These are phyloP conservation scores for Taxillus chinensis DNA, from an alignment of 164 flowering plant genomes.

Conservation along the genomic window DNA sequence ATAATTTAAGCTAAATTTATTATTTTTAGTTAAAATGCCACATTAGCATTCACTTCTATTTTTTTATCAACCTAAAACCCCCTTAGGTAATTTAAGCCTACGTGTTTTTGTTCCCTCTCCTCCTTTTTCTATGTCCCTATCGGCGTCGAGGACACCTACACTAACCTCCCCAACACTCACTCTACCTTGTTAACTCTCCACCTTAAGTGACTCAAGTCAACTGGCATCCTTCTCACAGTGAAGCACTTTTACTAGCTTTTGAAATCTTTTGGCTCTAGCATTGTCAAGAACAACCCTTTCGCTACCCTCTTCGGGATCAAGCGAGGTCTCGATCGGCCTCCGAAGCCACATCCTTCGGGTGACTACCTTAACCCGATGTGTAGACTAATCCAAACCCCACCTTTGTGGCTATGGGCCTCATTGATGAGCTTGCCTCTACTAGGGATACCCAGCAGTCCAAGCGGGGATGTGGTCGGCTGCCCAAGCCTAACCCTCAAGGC, in stretches of 20 bases:
- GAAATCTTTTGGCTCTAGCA: constrained; percentile 15
- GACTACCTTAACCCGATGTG: not conserved
- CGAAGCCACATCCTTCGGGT: constrained; percentile 13
- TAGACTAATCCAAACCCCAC: constrained; percentile 2
- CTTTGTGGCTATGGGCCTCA: constrained; percentile 9
- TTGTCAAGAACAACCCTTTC: constrained; percentile 2
- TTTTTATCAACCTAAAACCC: no score
- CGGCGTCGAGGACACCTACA: constrained; percentile 32
- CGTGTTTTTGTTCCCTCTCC: no score
- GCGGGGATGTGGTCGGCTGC: constrained; percentile 29
- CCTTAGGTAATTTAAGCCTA: no score
- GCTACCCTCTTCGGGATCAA: constrained; percentile 5
- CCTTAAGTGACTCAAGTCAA: constrained; percentile 39
- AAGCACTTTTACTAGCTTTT: constrained; percentile 60
- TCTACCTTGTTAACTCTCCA: constrained; percentile 43
- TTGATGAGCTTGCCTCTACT: constrained; percentile 6
- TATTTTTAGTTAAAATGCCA: no score
- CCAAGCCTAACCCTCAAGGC: constrained; percentile 13
- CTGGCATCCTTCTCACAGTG: constrained; percentile 36
- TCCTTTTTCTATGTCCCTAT: no score
- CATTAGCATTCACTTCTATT: no score
- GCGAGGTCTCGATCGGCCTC: constrained; percentile 41
- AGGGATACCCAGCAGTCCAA: constrained; percentile 11
- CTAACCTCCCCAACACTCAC: constrained; percentile 42
- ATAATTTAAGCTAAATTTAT: no score